A percentile compares a stretch with the other conserved stretches of the same genome.
These are phyloP conservation scores for Lanmaoa pseudosensibilis DNA, from an alignment of 768 basidiomycete genomes.

Conservation along the genomic window DNA sequence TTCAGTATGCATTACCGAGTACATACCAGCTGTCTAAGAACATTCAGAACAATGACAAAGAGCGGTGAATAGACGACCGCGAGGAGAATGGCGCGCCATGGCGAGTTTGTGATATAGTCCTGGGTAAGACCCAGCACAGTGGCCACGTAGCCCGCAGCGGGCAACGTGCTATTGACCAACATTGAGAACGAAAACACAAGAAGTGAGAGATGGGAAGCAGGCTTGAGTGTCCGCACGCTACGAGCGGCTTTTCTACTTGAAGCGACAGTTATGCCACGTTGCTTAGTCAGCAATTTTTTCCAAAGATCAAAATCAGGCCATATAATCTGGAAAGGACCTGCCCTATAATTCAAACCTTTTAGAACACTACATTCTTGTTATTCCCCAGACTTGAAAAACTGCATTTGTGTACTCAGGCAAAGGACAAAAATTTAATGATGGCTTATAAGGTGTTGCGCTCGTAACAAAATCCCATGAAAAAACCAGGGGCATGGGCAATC, in stretches of 20 bases:
- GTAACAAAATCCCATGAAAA: neutral
- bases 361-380: neutral
- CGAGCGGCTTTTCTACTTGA: conserved; percentile 7
- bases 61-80: conserved; percentile 65
- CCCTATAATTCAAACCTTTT: neutral
- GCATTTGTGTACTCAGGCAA: no score
- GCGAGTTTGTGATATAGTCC: conserved; percentile 23
- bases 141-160: conserved; percentile 28
- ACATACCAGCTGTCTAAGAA: conserved; percentile 75
- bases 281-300: conserved; percentile 28
- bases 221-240: neutral
- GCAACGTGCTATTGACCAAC: conserved; percentile 25
- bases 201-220: neutral
- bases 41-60: conserved; percentile 68
- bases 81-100: conserved; percentile 36
- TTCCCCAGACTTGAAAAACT: neutral
- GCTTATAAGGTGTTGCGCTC: neutral
- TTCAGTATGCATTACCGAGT: neutral
- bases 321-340: no score
- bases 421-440: neutral
- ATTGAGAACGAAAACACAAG: conserved; percentile 17
- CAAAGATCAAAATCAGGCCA: conserved; percentile 18
- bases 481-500: no score
- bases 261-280: neutral
- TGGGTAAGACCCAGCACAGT: conserved; percentile 17